Conservation (phyloP, 164 flowering plant genomes). For the Akebia trifoliata region DNA sequence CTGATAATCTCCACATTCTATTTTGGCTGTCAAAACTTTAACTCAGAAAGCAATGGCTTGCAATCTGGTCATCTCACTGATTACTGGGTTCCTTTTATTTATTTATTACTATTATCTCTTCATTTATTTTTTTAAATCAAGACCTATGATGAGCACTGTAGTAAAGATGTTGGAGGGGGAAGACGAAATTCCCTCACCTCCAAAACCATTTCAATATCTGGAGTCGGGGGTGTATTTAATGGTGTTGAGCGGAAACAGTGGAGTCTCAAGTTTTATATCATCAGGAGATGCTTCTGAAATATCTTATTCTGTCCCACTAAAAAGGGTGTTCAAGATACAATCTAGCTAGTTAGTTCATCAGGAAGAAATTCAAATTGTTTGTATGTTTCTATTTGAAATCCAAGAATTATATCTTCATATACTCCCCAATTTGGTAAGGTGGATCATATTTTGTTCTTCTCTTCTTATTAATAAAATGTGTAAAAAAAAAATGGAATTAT, state of each 20-base stretch:
- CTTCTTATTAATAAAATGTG: too few species aligned
- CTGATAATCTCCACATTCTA: too few species aligned
- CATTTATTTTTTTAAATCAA: too few species aligned
- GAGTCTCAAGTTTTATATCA: neutral
- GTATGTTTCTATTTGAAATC: neutral
- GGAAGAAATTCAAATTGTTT: too few species aligned
- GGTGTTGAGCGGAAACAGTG: neutral
- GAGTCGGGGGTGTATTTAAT: neutral
- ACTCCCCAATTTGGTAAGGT: too few species aligned
- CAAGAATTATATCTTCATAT: neutral
- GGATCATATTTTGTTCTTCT: too few species aligned
- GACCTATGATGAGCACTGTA: slow-evolving; percentile 12
- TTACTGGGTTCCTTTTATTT: too few species aligned
- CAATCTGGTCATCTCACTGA: too few species aligned
- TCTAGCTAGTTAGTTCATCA: neutral
- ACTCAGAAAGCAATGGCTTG: too few species aligned
- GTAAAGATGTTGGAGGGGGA: slow-evolving; percentile 20
- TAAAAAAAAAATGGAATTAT: too few species aligned
- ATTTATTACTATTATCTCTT: too few species aligned
- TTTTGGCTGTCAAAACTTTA: too few species aligned
- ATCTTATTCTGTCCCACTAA: neutral
- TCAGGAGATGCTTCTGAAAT: neutral
- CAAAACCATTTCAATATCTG: slow-evolving; percentile 12
- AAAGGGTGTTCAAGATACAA: slow-evolving; percentile 11
- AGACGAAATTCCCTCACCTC: slow-evolving; percentile 6